phyloP scores from a whole-genome alignment of 345 rosid species.

The Barbarea vulgaris region DNA sequence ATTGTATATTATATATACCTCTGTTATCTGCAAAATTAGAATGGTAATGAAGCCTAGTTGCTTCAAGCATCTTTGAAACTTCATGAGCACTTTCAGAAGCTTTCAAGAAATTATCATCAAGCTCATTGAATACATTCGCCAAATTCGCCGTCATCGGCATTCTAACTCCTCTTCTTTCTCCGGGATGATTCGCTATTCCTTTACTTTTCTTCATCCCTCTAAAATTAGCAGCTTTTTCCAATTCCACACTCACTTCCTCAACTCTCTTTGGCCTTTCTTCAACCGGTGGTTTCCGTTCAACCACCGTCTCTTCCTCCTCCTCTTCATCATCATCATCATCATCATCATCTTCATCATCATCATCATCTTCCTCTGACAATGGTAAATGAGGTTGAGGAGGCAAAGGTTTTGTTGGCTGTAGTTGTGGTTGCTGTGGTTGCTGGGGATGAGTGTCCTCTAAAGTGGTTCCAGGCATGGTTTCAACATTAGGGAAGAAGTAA shows the following conservation, averaged over 20 bases:
- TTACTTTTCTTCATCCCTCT: slow-evolving; percentile 51
- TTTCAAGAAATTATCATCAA: slow-evolving; percentile 89
- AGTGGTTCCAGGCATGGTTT: slow-evolving; percentile 62
- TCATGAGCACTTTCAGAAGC: slow-evolving; percentile 93
- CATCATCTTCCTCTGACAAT: neutral
- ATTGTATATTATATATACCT: slow-evolving; percentile 33
- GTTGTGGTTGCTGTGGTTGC: slow-evolving; percentile 19
- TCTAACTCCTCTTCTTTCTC: slow-evolving; percentile 50
- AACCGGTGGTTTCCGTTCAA: slow-evolving; percentile 39
- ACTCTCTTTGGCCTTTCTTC: slow-evolving; percentile 47
- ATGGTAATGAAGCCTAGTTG: slow-evolving; percentile 91
- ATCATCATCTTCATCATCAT: neutral
- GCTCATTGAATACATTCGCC: slow-evolving; percentile 56
- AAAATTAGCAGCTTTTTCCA: slow-evolving; percentile 40
- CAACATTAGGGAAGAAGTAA: slow-evolving; percentile 53
- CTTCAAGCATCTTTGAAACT: slow-evolving; percentile 95
- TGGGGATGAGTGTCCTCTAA: slow-evolving; percentile 58
- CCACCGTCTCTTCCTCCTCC: slow-evolving; percentile 36
- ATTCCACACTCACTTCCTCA: slow-evolving; percentile 39
- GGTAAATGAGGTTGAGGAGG: slow-evolving; percentile 42
- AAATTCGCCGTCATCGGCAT: slow-evolving; percentile 39
- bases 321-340: slow-evolving; percentile 32
- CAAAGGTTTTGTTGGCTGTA: slow-evolving; percentile 45
- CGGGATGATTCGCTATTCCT: slow-evolving; percentile 31
- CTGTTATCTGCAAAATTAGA: slow-evolving; percentile 98